These are phyloP conservation scores for Candida nanaspora DNA, from an alignment of 805 yeast genomes.

Conservation along the genomic window DNA sequence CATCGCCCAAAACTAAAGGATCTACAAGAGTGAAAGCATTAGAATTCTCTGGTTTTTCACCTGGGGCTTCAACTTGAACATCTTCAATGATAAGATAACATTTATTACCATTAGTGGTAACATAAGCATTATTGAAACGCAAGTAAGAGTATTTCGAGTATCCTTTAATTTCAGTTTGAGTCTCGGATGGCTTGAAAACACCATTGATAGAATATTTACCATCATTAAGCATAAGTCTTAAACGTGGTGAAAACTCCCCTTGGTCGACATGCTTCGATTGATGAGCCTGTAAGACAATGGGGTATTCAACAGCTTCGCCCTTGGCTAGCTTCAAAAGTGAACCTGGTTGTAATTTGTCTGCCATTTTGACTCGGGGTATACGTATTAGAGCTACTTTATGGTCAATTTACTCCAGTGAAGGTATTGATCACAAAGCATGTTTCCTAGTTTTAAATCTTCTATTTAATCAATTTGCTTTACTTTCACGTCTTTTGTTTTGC, in stretches of 20 bases:
- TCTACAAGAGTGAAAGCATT: slow-evolving; percentile 4
- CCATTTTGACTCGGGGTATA: no score
- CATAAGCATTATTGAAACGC: slow-evolving; percentile 15
- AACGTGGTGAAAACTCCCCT: slow-evolving; percentile 29
- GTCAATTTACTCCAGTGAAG: no score
- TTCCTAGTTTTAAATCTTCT: no score
- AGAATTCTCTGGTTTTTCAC: slow-evolving; percentile 24
- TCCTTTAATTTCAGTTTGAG: slow-evolving; percentile 19
- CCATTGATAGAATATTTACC: slow-evolving; percentile 45
- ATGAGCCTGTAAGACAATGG: slow-evolving; percentile 19
- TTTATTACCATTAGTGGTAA: slow-evolving; percentile 20
- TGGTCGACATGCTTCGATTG: slow-evolving; percentile 18
- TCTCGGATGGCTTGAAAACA: slow-evolving; percentile 37
- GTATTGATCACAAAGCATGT: no score
- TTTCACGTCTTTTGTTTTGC: not conserved
- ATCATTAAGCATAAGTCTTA: slow-evolving; percentile 43
- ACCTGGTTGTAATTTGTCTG: not conserved
- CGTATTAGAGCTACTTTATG: no score
- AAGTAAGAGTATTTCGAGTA: slow-evolving; percentile 19
- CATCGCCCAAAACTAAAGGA: slow-evolving; percentile 1
- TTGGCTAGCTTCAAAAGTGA: not conserved
- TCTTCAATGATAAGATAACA: slow-evolving; percentile 20
- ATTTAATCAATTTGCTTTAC: no score
- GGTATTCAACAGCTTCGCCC: not conserved
- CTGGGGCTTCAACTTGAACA: slow-evolving; percentile 26